Conservation (phyloP, 2,329 filamentous ascomycete species). For the Beauveria sp. region DNA sequence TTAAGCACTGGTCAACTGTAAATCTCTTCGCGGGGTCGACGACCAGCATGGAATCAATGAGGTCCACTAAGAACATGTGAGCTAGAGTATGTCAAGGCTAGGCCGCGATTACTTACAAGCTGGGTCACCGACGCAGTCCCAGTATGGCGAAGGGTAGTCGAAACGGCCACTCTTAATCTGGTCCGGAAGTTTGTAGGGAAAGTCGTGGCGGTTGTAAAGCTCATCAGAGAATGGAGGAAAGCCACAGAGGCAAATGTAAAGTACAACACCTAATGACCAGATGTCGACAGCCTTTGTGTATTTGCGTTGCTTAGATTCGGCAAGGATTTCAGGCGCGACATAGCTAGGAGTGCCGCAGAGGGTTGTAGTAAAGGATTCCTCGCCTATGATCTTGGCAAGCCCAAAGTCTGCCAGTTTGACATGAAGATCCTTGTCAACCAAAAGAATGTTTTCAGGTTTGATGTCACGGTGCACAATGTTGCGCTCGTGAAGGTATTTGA, state of each 20-base stretch:
- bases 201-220: constrained; percentile 64
- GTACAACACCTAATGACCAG: constrained; percentile 94
- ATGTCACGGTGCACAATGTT: constrained; percentile 97
- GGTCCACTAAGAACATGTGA: constrained; percentile 49
- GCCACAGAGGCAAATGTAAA: constrained; percentile 95
- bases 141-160: constrained; percentile 94
- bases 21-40: constrained; percentile 78
- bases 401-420: constrained; percentile 96
- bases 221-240: constrained; percentile 98
- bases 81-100: neutral
- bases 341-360: constrained; percentile 96
- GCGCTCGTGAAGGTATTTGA: constrained; percentile 94
- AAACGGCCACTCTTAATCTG: constrained; percentile 87
- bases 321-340: constrained; percentile 90
- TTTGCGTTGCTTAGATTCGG: constrained; percentile 70
- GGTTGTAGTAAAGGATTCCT: constrained; percentile 96
- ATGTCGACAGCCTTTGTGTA: constrained; percentile 95
- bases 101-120: constrained; percentile 46
- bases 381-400: constrained; percentile 94
- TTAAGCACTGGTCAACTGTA: constrained; percentile 82
- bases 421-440: constrained; percentile 75
- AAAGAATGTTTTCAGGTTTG: constrained; percentile 91
- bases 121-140: constrained; percentile 55
- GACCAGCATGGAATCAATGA: constrained; percentile 92
- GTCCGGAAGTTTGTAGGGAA: constrained; percentile 78